Base-by-base conservation (phyloP, 2,329 filamentous ascomycete genomes). In the Diplocarpon rosae region DNA sequence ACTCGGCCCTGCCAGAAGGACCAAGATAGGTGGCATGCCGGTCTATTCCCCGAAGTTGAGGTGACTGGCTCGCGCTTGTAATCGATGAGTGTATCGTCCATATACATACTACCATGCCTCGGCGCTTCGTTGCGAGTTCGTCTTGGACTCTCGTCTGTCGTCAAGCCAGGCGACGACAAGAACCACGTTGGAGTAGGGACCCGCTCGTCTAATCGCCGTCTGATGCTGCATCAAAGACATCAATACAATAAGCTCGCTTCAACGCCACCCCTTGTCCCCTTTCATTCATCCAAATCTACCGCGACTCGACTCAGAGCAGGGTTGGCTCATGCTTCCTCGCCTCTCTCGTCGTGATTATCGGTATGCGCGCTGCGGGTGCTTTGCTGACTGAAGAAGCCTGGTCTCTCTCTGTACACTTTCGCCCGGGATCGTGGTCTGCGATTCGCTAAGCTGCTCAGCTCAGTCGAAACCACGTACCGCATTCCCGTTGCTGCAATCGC, bases 201-300 rank as follows among this genome's bases (percentile, higher is more conserved):
- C 73, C 47, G 56, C 67, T 14, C 73, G 73, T 49, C 58, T 74
- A 1, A 59, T 73, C 13, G 60, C 65, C 0, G 61, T 70, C 1
- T 73, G 67, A 57, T 74, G 73, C 56, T 73, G 69, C 55, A 72
- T 73, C 31, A 67, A 67, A 3, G 66, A 72, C 42, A 68, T 76
- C 35, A 63, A 60, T 3, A 48, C 35, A 63, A 60, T 3, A 48
- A 55, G 20, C 62, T 69, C 2, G 59, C 72, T 4, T 50, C 59
- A 3, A 63, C 66, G 0, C 53, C 62, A 0, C 73, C 69, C 8
- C 63, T 67, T 0, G 72, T 67, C 40, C 67, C 72, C n/a, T n/a
- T n/a, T n/a, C n/a, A 4, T 66, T 73, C 54, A 65, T 71, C 53
- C 66, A 72, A 28, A 69, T 77, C 35, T 76, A 75, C 49, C 58